phyloP scores from a whole-genome alignment of 169 alveolate genomes.

The Theileria luwenshuni region DNA sequence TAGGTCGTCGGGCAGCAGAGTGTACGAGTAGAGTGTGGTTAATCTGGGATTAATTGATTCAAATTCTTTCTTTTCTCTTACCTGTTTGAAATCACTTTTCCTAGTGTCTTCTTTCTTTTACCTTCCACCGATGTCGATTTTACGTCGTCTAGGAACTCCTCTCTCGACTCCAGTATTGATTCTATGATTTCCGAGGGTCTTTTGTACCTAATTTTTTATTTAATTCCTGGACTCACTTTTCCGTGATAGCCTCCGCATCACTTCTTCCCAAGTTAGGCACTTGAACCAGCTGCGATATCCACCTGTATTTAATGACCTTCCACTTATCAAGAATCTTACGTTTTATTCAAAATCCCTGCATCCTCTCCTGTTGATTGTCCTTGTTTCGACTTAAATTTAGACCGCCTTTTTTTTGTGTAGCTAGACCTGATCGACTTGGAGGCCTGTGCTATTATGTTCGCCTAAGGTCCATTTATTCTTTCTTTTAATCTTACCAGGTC shows the following conservation, averaged over 20 bases:
- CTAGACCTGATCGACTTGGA: conserved; percentile 45
- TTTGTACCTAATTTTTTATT: conserved; percentile 25
- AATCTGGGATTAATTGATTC: conserved; percentile 2
- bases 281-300: conserved; percentile 64
- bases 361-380: background rate
- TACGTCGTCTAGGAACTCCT: conserved; percentile 1
- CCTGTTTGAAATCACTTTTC: conserved; percentile 45
- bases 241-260: conserved; percentile 52
- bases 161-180: conserved; percentile 30
- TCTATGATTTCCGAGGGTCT: conserved; percentile 58
- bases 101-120: conserved; percentile 28
- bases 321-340: conserved; percentile 21
- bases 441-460: conserved; percentile 28
- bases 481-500: conserved; percentile 55
- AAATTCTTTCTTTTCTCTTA: background rate
- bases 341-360: conserved; percentile 1
- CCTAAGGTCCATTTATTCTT: conserved; percentile 1
- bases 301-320: conserved; percentile 22
- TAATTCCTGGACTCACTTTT: conserved; percentile 17
- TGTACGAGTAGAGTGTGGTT: conserved; percentile 36
- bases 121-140: conserved; percentile 7
- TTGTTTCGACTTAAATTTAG: conserved; percentile 41
- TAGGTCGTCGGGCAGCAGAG: conserved; percentile 22
- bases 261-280: conserved; percentile 61
- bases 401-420: background rate